These are phyloP conservation scores for Posidonia australis DNA, from an alignment of 106 monocot species.

Conservation along the genomic window DNA sequence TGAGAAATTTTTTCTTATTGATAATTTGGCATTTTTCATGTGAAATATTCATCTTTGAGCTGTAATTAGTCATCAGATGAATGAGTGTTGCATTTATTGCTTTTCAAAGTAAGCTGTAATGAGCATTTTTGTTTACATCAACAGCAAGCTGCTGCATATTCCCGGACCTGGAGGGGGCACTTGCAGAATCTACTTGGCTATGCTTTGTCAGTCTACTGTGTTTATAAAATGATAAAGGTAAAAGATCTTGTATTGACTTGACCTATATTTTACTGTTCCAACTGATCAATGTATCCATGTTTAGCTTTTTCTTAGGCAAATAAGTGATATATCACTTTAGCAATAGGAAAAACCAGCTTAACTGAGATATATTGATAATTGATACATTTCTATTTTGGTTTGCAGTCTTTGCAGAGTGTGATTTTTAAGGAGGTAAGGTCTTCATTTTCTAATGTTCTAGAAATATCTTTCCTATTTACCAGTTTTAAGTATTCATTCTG, in stretches of 20 bases:
- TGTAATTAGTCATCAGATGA: not conserved
- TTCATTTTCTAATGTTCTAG: not conserved
- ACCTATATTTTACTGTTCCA: not conserved
- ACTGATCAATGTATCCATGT: not conserved
- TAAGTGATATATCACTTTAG: too few species aligned
- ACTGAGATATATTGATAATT: not conserved
- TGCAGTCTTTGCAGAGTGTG: constrained; percentile 96
- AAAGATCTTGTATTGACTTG: too few species aligned
- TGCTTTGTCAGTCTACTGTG: constrained; percentile 90
- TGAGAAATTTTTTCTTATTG: not conserved
- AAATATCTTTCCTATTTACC: not conserved
- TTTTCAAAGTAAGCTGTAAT: not conserved
- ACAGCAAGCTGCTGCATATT: constrained; percentile 93
- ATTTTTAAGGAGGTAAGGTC: constrained; percentile 82
- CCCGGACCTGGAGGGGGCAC: constrained; percentile 94
- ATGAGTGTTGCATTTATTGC: not conserved
- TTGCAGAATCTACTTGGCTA: constrained; percentile 91
- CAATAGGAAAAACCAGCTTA: too few species aligned
- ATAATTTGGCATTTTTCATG: not conserved
- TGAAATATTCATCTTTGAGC: not conserved
- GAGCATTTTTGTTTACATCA: not conserved
- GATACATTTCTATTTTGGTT: constrained; percentile 14
- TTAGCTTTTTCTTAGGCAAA: not conserved
- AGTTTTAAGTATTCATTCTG: not conserved
- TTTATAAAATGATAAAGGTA: constrained; percentile 99